phyloP scores from a whole-genome alignment of 768 basidiomycete genomes.

The Russula sp. region DNA sequence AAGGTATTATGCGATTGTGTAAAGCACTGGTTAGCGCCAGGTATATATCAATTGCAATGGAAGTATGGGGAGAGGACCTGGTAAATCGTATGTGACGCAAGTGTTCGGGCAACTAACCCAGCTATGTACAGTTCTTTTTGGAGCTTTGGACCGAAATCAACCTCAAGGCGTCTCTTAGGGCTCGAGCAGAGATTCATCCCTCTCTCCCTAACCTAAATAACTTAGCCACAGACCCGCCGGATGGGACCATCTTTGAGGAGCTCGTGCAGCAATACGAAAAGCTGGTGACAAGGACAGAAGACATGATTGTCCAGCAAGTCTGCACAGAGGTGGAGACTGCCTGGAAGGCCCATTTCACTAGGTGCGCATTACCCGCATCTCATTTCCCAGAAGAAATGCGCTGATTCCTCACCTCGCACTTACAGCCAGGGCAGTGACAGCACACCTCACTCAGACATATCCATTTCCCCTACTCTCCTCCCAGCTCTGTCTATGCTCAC shows the following conservation, averaged over 20 bases:
- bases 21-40: constrained; percentile 81
- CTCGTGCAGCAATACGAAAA: constrained; percentile 58
- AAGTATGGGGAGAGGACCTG: constrained; percentile 83
- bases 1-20: constrained; percentile 76
- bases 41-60: constrained; percentile 65
- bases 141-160: constrained; percentile 84
- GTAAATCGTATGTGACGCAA: constrained; percentile 37
- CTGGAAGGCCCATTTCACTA: constrained; percentile 65
- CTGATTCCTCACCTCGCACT: constrained; percentile 25
- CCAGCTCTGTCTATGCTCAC: constrained; percentile 75
- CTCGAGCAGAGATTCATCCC: constrained; percentile 42
- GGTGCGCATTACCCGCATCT: constrained; percentile 24
- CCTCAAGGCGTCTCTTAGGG: constrained; percentile 49
- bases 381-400: background rate
- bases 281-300: constrained; percentile 67
- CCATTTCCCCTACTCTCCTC: constrained; percentile 66
- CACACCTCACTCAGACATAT: constrained; percentile 34
- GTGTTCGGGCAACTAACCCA: background rate
- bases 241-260: constrained; percentile 75
- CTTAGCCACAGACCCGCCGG: constrained; percentile 34
- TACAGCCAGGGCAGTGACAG: constrained; percentile 32
- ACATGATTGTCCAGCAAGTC: constrained; percentile 80
- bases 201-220: constrained; percentile 45
- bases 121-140: constrained; percentile 69
- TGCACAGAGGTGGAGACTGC: constrained; percentile 74